phyloP scores from a whole-genome alignment of 257 asterid species.

The Forsythia viridissima region DNA sequence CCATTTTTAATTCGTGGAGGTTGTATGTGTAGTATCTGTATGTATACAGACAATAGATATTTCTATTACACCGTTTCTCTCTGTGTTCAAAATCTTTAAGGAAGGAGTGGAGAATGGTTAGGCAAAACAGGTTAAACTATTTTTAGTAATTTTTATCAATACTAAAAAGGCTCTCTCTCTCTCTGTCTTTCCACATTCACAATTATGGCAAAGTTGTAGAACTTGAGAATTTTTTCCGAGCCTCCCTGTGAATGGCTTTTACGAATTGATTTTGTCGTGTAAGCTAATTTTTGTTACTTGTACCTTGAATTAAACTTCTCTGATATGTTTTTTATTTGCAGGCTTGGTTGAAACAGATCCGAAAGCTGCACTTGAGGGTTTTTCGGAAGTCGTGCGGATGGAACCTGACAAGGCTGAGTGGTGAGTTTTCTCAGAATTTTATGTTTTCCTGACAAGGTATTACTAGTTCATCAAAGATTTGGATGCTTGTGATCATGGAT shows the following conservation, averaged over 20 bases:
- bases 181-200: neutral
- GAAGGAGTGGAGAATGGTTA: neutral
- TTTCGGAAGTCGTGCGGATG: conserved; percentile 86
- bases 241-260: conserved; percentile 7
- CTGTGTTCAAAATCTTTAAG: neutral
- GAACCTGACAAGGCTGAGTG: conserved; percentile 98
- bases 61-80: neutral
- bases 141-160: neutral
- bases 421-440: conserved; percentile 32
- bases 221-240: conserved; percentile 13
- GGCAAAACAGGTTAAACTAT: neutral
- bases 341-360: conserved; percentile 94
- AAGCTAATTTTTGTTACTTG: neutral
- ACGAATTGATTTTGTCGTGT: neutral
- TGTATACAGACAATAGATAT: neutral
- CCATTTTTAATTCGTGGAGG: neutral
- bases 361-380: conserved; percentile 93
- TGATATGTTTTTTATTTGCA: conserved; percentile 25
- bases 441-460: neutral
- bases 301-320: neutral
- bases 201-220: neutral
- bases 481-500: neutral
- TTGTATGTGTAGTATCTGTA: neutral
- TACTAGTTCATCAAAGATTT: neutral
- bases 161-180: neutral